A percentile compares a stretch with the other conserved stretches of the same genome.
Conservation (phyloP, 805 yeast genomes). For the Saccharomyces kudriavzevii region DNA sequence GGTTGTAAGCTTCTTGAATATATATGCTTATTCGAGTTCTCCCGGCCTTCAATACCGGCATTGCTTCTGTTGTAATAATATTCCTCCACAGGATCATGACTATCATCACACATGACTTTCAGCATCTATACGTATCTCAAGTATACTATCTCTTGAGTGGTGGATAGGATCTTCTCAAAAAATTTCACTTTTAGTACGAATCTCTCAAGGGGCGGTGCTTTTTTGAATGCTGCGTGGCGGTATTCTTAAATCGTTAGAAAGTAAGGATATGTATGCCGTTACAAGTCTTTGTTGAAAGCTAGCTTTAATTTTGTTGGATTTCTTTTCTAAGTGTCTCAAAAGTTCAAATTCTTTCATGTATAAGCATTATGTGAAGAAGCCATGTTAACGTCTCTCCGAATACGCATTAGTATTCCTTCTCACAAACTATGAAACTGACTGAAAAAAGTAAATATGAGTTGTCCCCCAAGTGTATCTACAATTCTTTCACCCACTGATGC, state of each 20-base stretch:
- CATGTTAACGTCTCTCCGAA: not conserved
- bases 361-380: not conserved
- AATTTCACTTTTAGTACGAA: not conserved
- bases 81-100: conserved; percentile 7
- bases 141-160: not conserved
- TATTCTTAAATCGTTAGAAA: not conserved
- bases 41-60: not conserved
- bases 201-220: not conserved
- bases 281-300: not conserved
- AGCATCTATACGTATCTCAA: not conserved
- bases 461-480: not conserved
- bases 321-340: not conserved
- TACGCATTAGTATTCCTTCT: not conserved
- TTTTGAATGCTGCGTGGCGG: not conserved
- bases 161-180: not conserved
- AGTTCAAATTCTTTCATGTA: not conserved
- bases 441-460: not conserved
- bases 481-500: not conserved
- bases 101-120: not conserved
- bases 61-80: conserved; percentile 2
- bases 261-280: not conserved
- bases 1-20: conserved; percentile 10
- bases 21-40: not conserved
- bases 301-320: not conserved
- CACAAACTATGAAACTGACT: not conserved